These are phyloP conservation scores for Calycina herbarum DNA, from an alignment of 2,329 filamentous ascomycete genomes.

Conservation along the genomic window DNA sequence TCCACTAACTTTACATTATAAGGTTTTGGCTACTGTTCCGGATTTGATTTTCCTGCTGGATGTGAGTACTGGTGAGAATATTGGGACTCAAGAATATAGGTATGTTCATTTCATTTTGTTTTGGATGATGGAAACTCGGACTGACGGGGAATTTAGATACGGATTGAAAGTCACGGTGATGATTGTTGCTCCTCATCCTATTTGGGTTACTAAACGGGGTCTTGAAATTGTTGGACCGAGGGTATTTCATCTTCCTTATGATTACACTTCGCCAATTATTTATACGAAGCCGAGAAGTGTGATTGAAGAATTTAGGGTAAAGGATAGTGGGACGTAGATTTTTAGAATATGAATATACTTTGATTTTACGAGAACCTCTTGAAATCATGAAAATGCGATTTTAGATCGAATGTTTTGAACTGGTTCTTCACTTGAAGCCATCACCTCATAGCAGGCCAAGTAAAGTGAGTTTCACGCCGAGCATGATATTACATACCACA, in stretches of 20 bases:
- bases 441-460: too few relatives aligned
- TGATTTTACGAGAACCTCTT: neutral
- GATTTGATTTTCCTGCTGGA: slow-evolving; percentile 51
- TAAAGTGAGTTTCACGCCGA: too few relatives aligned
- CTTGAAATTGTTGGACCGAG: slow-evolving; percentile 51
- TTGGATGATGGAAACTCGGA: neutral
- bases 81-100: slow-evolving; percentile 54
- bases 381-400: neutral
- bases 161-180: slow-evolving; percentile 53
- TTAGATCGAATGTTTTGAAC: neutral
- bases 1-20: neutral
- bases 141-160: slow-evolving; percentile 39
- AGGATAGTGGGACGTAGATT: neutral
- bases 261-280: slow-evolving; percentile 38
- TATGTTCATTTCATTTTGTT: neutral
- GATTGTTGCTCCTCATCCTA: slow-evolving; percentile 53
- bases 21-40: slow-evolving; percentile 47
- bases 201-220: slow-evolving; percentile 52
- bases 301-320: slow-evolving; percentile 46
- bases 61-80: slow-evolving; percentile 47
- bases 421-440: too few relatives aligned
- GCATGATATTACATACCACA: too few relatives aligned
- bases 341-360: neutral
- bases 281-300: slow-evolving; percentile 56
- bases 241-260: slow-evolving; percentile 40